Percentiles rank a stretch among this genome's conserved stretches.
Conservation (phyloP, 192 early-diverging fungal species). For the Linnemannia schmuckeri region DNA sequence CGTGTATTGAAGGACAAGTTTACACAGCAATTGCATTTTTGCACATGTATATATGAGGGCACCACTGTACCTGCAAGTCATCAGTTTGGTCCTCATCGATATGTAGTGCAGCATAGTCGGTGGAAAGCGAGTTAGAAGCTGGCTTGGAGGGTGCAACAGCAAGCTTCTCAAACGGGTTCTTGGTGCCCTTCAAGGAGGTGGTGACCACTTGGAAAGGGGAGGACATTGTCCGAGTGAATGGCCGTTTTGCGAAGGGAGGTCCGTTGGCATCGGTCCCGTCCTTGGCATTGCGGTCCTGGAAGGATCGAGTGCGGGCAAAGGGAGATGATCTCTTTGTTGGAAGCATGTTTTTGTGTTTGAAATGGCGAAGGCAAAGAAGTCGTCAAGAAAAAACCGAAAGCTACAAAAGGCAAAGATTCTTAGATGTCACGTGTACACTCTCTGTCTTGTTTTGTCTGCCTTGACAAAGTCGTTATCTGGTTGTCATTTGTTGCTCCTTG, state of each 20-base stretch:
- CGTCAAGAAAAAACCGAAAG: not conserved
- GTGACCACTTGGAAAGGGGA: slow-evolving; percentile 45
- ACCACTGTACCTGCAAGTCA: too few relatives aligned
- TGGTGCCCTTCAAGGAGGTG: slow-evolving; percentile 21
- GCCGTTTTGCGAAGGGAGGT: slow-evolving; percentile 34
- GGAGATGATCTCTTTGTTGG: slow-evolving; percentile 39
- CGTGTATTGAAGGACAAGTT: not conserved
- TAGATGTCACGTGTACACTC: not conserved
- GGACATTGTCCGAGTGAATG: slow-evolving; percentile 36
- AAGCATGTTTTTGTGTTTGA: slow-evolving; percentile 6
- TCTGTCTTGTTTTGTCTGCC: not conserved
- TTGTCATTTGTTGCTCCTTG: too few relatives aligned
- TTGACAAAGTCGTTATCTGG: too few relatives aligned
- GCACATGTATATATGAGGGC: too few relatives aligned
- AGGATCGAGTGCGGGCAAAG: slow-evolving; percentile 31
- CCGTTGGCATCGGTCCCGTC: not conserved
- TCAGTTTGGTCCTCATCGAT: slow-evolving; percentile 1
- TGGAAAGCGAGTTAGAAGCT: not conserved
- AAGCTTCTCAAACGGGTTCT: slow-evolving; percentile 48
- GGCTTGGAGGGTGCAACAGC: not conserved
- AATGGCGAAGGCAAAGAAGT: not conserved
- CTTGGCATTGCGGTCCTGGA: slow-evolving; percentile 6
- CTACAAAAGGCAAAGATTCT: not conserved
- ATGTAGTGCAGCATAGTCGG: not conserved
- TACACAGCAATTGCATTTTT: too few relatives aligned